phyloP scores from a whole-genome alignment of 768 basidiomycete genomes.

The Lactarius indigo region DNA sequence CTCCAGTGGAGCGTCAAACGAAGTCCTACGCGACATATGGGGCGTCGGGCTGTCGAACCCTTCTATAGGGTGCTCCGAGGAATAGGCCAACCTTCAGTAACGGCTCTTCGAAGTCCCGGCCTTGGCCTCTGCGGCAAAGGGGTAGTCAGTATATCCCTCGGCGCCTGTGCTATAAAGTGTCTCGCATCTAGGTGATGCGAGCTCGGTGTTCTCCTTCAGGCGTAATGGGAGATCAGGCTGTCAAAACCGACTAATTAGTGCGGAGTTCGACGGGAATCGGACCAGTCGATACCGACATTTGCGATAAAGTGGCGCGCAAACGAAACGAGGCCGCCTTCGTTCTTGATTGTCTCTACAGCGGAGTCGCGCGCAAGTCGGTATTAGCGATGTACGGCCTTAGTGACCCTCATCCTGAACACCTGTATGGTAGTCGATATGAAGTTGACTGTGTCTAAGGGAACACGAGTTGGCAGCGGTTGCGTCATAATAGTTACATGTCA shows the following conservation, averaged over 20 bases:
- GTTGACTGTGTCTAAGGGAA: too few species aligned
- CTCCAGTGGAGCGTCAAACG: too few species aligned
- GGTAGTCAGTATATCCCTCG: slow-evolving; percentile 26
- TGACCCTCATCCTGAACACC: neutral
- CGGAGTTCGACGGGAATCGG: neutral
- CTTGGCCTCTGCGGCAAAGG: slow-evolving; percentile 11
- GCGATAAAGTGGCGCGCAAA: slow-evolving; percentile 19
- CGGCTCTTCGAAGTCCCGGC: neutral
- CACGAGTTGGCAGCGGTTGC: too few species aligned
- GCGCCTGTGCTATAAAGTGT: slow-evolving; percentile 1
- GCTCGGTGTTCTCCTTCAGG: slow-evolving; percentile 2
- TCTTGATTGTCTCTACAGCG: slow-evolving; percentile 23
- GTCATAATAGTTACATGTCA: neutral
- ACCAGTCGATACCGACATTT: slow-evolving; percentile 7
- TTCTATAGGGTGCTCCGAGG: neutral
- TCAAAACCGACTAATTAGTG: neutral
- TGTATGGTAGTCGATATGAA: neutral
- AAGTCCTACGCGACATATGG: slow-evolving; percentile 29
- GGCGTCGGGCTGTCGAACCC: neutral
- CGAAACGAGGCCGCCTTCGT: slow-evolving; percentile 19
- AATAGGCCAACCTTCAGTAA: neutral
- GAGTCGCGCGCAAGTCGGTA: slow-evolving; percentile 28
- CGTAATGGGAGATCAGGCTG: slow-evolving; percentile 26
- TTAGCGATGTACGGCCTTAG: slow-evolving; percentile 27
- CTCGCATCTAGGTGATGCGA: neutral